Conservation (phyloP, 345 rosid genomes). For the Euphorbia tirucalli region DNA sequence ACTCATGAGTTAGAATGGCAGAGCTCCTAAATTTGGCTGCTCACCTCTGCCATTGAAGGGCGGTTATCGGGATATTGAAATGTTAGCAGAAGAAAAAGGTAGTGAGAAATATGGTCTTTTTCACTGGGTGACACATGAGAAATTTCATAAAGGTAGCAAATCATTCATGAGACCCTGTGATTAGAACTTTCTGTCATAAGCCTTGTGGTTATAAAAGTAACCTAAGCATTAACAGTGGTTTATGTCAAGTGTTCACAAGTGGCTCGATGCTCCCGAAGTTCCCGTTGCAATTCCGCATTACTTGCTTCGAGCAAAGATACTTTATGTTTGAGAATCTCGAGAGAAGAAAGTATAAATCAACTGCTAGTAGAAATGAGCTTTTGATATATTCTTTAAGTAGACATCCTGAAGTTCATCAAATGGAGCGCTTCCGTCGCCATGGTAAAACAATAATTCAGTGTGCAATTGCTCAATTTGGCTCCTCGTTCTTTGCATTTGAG, state of each 20-base stretch:
- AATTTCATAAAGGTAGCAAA: neutral
- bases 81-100: neutral
- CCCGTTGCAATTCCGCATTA: constrained; percentile 67
- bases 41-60: no score
- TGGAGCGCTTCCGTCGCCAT: constrained; percentile 58
- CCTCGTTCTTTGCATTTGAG: constrained; percentile 81
- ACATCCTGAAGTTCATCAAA: constrained; percentile 88
- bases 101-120: neutral
- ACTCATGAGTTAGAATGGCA: no score
- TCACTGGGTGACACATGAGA: no score
- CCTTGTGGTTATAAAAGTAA: constrained; percentile 17
- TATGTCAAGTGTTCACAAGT: constrained; percentile 72
- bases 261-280: constrained; percentile 65
- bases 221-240: constrained; percentile 86
- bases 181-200: neutral
- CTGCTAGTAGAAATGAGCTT: neutral
- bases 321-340: constrained; percentile 79
- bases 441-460: constrained; percentile 74
- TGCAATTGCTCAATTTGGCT: constrained; percentile 95
- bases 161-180: neutral
- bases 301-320: constrained; percentile 84
- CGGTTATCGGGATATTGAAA: no score
- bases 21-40: no score
- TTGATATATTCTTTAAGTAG: neutral
- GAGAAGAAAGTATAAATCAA: constrained; percentile 8